A percentile compares a stretch with the other conserved stretches of the same genome.
phyloP scores from a whole-genome alignment of 176 grass and related monocot genomes.

The Triticum monococcum region DNA sequence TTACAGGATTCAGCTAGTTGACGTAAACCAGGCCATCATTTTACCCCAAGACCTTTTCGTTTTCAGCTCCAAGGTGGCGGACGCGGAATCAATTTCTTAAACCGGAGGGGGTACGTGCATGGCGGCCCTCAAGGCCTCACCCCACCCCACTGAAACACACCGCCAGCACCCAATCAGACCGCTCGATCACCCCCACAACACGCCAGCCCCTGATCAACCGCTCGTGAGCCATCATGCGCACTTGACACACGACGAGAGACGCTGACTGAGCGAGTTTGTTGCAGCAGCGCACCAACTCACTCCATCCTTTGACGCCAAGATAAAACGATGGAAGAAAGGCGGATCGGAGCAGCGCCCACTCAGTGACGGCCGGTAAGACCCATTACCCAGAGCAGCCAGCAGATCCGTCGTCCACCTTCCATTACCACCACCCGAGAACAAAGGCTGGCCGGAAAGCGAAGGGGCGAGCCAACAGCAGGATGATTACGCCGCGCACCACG shows the following conservation, averaged over 20 bases:
- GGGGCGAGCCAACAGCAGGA: neutral
- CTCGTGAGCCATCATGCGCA: neutral
- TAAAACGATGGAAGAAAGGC: neutral
- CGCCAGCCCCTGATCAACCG: neutral
- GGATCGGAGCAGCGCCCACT: neutral
- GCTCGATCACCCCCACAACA: too few species aligned
- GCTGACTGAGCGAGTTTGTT: conserved; percentile 28
- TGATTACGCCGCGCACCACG: neutral
- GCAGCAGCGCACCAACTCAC: neutral
- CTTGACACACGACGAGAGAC: neutral
- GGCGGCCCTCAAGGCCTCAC: too few species aligned
- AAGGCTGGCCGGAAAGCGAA: conserved; percentile 14
- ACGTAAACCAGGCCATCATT: too few species aligned
- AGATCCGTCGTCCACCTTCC: neutral
- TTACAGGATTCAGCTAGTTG: too few species aligned
- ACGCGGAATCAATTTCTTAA: too few species aligned
- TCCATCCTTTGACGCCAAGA: conserved; percentile 28
- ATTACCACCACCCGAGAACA: neutral
- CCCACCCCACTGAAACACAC: too few species aligned
- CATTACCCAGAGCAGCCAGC: neutral
- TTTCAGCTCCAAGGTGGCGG: too few species aligned
- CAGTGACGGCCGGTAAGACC: neutral
- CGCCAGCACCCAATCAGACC: too few species aligned
- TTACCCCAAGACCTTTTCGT: too few species aligned
- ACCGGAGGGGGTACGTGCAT: too few species aligned